Base-by-base conservation (phyloP, 139 green algal species). In the Mychonastes homosphaera region DNA sequence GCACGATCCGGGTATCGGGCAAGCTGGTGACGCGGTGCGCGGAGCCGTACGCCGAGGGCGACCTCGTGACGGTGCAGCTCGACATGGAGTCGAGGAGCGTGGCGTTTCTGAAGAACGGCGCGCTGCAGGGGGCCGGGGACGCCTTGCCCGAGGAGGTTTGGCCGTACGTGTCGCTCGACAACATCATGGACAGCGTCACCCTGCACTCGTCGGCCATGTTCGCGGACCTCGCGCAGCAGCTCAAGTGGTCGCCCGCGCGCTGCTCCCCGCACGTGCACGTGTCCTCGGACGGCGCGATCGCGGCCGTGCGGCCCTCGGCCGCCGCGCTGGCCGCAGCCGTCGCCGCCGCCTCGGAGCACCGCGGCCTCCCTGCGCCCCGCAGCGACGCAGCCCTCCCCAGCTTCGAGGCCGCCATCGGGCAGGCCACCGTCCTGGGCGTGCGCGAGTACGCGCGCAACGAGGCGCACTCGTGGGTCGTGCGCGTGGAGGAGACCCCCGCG, bases 181-280 rank as follows among this genome's bases (percentile, higher is more conserved):
- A 83, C 69, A 77, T 83, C 62, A 83, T 83, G 76, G 76, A 83
- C 65, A 76, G 64, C 41, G 79, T 83, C 59, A 83, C 76, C 13
- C 69, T 83, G 58, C 76, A 83, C 65, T 73, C 58, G 34, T 71
- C 53, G 65, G 72, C 35, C 58, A 83, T 83, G 76, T 83, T 78
- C 53, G 54, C 75, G 24, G 76, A 83, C 65, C 69, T 83, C 28
- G 68, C 70, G 28, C 71, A 76, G 39, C 71, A 54, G 45, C 64
- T 83, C 39, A 67, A 74, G 43, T 83, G 76, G 76, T 79, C 77
- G 63, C 56, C 64, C 21, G 23, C 46, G 12, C 62, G 62, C 57
- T 68, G 64, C 24, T 74, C 40, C 46, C 61, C 51, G 39, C 58
- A 49, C 29, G 59, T 60, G 16, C 35, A 63, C 12, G 47, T 80